Evolutionary conservation across 129 eudicot genomes (phyloP).

Genomic region (Heracleum sosnowskyi): DNA sequence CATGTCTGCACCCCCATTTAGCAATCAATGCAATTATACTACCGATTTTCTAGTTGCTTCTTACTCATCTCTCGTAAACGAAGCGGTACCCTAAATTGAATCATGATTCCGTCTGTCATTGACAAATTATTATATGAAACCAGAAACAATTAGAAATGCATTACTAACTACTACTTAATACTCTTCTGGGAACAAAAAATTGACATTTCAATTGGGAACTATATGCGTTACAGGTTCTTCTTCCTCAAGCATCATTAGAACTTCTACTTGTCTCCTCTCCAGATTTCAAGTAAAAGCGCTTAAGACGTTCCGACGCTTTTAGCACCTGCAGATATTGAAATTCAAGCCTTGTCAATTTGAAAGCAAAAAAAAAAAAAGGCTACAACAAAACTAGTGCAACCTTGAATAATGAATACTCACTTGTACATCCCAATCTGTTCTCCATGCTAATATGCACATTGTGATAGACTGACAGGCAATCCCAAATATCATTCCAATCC

Average conservation of each 20-base stretch:
- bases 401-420: conserved; percentile 14
- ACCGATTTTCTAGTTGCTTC: too few species aligned
- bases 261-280: conserved; percentile 20
- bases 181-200: too few species aligned
- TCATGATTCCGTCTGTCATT: too few species aligned
- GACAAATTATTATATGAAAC: too few species aligned
- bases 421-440: conserved; percentile 61
- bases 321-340: conserved; percentile 26
- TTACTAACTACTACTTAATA: too few species aligned
- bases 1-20: too few species aligned
- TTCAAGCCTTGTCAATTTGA: neutral
- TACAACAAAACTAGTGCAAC: neutral
- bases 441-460: conserved; percentile 40
- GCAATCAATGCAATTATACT: too few species aligned
- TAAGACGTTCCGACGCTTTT: conserved; percentile 41
- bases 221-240: neutral
- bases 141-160: too few species aligned
- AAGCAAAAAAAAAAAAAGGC: neutral
- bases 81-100: too few species aligned
- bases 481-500: conserved; percentile 71
- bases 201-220: too few species aligned
- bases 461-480: conserved; percentile 35
- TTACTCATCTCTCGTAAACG: too few species aligned
- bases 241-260: conserved; percentile 14
- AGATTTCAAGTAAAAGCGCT: conserved; percentile 31